Percentiles rank a stretch among this genome's conserved stretches.
Conservation (phyloP, 2,329 filamentous ascomycete species). For the Xylariaceae sp. region DNA sequence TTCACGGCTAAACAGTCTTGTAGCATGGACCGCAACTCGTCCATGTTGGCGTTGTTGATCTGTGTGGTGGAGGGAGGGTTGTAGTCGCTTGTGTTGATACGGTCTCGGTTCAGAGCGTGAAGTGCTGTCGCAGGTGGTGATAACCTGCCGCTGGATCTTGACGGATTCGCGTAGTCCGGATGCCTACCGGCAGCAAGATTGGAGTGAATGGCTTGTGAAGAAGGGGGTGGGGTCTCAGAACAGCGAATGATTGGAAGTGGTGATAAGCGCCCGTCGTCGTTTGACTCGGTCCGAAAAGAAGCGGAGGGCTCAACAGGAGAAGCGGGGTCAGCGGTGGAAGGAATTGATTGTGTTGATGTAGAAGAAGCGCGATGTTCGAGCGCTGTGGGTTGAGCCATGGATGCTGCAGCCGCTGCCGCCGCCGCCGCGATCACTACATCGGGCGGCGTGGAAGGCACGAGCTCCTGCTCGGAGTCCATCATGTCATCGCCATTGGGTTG, state of each 20-base stretch:
- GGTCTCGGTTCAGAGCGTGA: slow-evolving; percentile 15
- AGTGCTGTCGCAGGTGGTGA: slow-evolving; percentile 49
- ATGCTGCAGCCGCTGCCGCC: not conserved
- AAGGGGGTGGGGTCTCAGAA: slow-evolving; percentile 54
- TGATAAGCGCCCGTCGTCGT: slow-evolving; percentile 43
- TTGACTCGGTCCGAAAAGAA: slow-evolving; percentile 47
- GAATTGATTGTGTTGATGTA: slow-evolving; percentile 49
- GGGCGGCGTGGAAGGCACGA: slow-evolving; percentile 28
- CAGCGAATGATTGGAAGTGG: slow-evolving; percentile 49
- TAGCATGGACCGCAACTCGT: slow-evolving; percentile 54
- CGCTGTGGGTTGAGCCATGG: slow-evolving; percentile 5
- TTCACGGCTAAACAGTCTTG: slow-evolving; percentile 52
- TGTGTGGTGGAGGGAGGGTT: slow-evolving; percentile 44
- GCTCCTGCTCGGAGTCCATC: slow-evolving; percentile 19
- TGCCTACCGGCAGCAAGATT: slow-evolving; percentile 27
- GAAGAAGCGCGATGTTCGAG: slow-evolving; percentile 25
- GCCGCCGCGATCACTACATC: slow-evolving; percentile 6
- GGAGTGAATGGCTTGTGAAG: slow-evolving; percentile 43
- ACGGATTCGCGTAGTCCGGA: slow-evolving; percentile 36
- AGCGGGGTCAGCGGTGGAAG: slow-evolving; percentile 51
- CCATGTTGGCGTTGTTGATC: slow-evolving; percentile 48
- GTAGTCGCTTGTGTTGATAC: slow-evolving; percentile 35
- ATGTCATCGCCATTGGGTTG: slow-evolving; percentile 31
- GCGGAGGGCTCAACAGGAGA: slow-evolving; percentile 47
- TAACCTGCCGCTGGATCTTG: slow-evolving; percentile 42